Base-by-base conservation (phyloP, 1,284 basidiomycete species). In the Trichosporon sp. region DNA sequence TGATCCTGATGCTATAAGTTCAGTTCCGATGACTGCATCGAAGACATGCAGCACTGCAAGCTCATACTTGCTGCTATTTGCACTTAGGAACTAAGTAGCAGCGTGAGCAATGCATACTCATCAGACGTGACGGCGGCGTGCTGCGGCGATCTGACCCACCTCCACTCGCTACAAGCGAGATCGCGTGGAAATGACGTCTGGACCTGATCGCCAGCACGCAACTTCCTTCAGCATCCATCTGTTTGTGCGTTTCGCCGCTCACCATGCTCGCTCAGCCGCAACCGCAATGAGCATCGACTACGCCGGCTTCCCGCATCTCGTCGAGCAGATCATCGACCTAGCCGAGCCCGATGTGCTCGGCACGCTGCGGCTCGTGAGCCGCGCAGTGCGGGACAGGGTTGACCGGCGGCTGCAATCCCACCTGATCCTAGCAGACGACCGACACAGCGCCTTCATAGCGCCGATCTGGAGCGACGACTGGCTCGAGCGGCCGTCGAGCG, bases 211-310 rank as follows among this genome's bases (percentile, higher is more conserved):
- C 2, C 40, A 5, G n/a, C n/a, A 40, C 37, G 40, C 40, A 44
- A 44, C 40, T 44, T 44, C 19, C 23, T 37, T 23, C 40, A 21
- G 19, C 40, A 44, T 44, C 19, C 19, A 44, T 44, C 49, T 25
- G 19, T 29, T n/a, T 27, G 16, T 9, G 9, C 37, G 21, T 9
- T 19, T 16, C 37, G 19, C 37, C 14, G 11, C 46, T 13, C 25
- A 16, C 49, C 49, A 54, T 54, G 49, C 27, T n/a, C 9, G 25
- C 23, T 16, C 46, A 27, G 16, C 13, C 14, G 31, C 49, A 54
- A 54, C 31, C 14, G 31, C 49, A 54, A 54, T 54, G 49, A 54
- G 49, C 49, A 54, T 58, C 57, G 57, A 58, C 25, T 58, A 37
- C 57, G 36, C 33, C 23, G 36, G 34, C 34, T 58, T 58, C 25